Evolutionary conservation across 495 filamentous ascomycete species (phyloP).

Genomic region (Patellaria atrata): DNA sequence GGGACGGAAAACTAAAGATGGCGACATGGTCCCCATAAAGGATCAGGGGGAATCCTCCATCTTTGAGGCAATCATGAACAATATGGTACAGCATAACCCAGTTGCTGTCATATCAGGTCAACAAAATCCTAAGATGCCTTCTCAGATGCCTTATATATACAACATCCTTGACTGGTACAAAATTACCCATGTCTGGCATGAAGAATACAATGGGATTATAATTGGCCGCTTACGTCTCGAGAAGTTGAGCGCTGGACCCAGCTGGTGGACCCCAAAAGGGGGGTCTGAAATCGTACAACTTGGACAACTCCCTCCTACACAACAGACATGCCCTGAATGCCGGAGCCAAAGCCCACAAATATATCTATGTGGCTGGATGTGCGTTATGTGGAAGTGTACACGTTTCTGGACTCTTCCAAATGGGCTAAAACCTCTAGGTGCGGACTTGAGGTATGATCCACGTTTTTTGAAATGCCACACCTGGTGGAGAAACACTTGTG

Average conservation of each 20-base stretch:
- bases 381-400: conserved; percentile 42
- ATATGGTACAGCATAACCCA: conserved; percentile 21
- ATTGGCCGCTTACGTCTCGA: conserved; percentile 52
- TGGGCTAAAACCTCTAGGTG: conserved; percentile 12
- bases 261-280: conserved; percentile 53
- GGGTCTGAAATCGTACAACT: conserved; percentile 2
- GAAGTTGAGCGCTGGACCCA: conserved; percentile 46
- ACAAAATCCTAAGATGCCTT: conserved; percentile 36
- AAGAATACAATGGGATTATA: conserved; percentile 34
- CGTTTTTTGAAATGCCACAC: conserved; percentile 40
- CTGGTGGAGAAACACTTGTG: conserved; percentile 25
- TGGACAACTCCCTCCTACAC: conserved; percentile 5
- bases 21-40: conserved; percentile 12
- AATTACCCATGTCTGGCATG: conserved; percentile 58
- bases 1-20: conserved; percentile 15
- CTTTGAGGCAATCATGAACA: conserved; percentile 17
- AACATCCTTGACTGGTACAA: conserved; percentile 63
- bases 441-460: conserved; percentile 37
- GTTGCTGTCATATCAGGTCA: conserved; percentile 33
- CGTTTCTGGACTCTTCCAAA: conserved; percentile 40
- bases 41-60: conserved; percentile 18
- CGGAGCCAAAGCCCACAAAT: conserved; percentile 26
- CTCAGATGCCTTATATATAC: conserved; percentile 46
- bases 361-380: conserved; percentile 54
- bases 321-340: conserved; percentile 31